Evolutionary conservation across 108 stramenopile species (phyloP).

Genomic region (Pseudonitzschia multiseries): DNA sequence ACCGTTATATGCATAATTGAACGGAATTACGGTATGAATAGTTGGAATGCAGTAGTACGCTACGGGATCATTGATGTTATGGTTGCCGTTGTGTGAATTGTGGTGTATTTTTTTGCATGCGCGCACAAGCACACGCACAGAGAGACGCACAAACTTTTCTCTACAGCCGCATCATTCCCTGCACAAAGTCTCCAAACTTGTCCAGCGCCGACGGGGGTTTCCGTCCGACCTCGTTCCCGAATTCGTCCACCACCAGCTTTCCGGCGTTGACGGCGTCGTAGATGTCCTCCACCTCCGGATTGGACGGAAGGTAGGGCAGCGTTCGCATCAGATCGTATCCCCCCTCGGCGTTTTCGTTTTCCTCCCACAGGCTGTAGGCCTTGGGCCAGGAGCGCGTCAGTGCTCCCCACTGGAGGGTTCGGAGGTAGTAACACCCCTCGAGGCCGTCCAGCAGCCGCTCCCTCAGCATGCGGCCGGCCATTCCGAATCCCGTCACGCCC

Average conservation of each 20-base stretch:
- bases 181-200: slow-evolving; percentile 67
- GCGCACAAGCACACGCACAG: too few relatives aligned
- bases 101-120: too few relatives aligned
- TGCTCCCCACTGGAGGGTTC: slow-evolving; percentile 90
- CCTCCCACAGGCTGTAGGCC: slow-evolving; percentile 87
- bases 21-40: too few relatives aligned
- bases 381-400: slow-evolving; percentile 69
- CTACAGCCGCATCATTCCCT: slow-evolving; percentile 76
- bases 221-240: slow-evolving; percentile 36
- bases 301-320: slow-evolving; percentile 65
- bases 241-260: slow-evolving; percentile 30
- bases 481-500: slow-evolving; percentile 94
- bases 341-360: slow-evolving; percentile 76
- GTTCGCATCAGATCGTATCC: slow-evolving; percentile 79
- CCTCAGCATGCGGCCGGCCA: slow-evolving; percentile 87
- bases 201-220: slow-evolving; percentile 39
- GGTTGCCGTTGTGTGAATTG: too few relatives aligned
- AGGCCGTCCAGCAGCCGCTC: slow-evolving; percentile 83
- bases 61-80: too few relatives aligned
- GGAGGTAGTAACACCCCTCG: slow-evolving; percentile 76
- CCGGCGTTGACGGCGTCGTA: slow-evolving; percentile 73
- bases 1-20: too few relatives aligned
- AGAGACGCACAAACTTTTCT: too few relatives aligned
- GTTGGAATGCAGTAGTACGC: too few relatives aligned
- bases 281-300: slow-evolving; percentile 88